phyloP scores from a whole-genome alignment of 2,329 filamentous ascomycete genomes.

The Penicillium glabrum region DNA sequence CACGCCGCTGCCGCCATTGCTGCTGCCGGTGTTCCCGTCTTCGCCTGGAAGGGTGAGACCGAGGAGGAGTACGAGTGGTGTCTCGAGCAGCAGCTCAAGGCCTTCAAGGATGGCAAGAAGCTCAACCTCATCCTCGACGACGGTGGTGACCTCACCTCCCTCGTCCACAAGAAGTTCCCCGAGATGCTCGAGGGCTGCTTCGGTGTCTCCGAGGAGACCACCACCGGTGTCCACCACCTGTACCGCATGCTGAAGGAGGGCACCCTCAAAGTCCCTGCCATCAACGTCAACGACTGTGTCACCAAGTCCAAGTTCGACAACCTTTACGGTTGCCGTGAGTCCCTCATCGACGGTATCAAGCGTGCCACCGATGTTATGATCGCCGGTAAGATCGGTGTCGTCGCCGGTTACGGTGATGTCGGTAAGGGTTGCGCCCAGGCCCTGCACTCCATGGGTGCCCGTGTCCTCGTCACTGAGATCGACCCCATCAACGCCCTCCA shows the following conservation, averaged over 20 bases:
- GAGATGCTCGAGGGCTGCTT: constrained; percentile 98
- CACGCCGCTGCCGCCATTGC: constrained; percentile 98
- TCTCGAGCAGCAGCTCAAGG: constrained; percentile 90
- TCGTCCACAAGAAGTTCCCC: constrained; percentile 98
- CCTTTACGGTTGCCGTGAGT: constrained; percentile 98
- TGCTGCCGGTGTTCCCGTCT: constrained; percentile 85
- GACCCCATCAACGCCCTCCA: constrained; percentile 99
- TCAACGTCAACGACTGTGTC: constrained; percentile 99
- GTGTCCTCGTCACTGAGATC: constrained; percentile 93
- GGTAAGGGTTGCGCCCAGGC: constrained; percentile 98
- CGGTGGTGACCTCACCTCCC: constrained; percentile 92
- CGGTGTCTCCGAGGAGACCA: constrained; percentile 99
- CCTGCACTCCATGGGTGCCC: constrained; percentile 94
- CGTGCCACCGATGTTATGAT: constrained; percentile 99
- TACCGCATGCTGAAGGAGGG: constrained; percentile 96
- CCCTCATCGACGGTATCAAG: constrained; percentile 99
- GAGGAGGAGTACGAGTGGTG: constrained; percentile 99
- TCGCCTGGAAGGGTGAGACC: constrained; percentile 86
- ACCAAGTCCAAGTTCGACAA: constrained; percentile 99
- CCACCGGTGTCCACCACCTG: constrained; percentile 98
- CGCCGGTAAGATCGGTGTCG: constrained; percentile 96
- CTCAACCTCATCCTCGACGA: constrained; percentile 99
- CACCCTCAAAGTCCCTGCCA: constrained; percentile 85
- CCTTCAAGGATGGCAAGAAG: constrained; percentile 95
- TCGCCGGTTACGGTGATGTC: constrained; percentile 98